Conservation (phyloP, 2,329 filamentous ascomycete species). For the Fusarium sambucinum region DNA sequence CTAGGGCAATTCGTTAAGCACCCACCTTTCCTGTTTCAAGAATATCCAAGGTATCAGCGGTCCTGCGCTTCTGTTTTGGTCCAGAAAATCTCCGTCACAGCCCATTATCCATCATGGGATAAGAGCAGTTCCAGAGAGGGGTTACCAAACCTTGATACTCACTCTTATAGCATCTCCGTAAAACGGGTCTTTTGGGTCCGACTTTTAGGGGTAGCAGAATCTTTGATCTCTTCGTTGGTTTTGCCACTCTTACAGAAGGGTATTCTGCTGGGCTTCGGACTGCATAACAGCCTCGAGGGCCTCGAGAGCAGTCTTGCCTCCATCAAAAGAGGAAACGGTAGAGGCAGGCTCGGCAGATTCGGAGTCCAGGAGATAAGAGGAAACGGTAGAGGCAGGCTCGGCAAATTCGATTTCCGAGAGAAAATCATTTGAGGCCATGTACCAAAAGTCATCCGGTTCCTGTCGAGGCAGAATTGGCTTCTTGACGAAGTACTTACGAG, state of each 20-base stretch:
- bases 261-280: not conserved
- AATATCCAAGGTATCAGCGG: not conserved
- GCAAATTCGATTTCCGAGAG: not conserved
- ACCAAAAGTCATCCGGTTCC: slow-evolving; percentile 11
- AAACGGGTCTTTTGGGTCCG: slow-evolving; percentile 13
- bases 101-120: slow-evolving; percentile 1
- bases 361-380: not conserved
- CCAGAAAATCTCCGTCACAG: slow-evolving; percentile 6
- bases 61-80: not conserved
- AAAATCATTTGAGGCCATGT: not conserved
- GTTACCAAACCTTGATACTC: not conserved
- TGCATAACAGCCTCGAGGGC: not conserved
- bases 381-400: not conserved
- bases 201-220: not conserved
- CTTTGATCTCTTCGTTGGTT: not conserved
- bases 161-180: not conserved
- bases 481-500: slow-evolving; percentile 11
- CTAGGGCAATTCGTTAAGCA: not conserved
- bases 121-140: slow-evolving; percentile 8
- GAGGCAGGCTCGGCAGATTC: not conserved
- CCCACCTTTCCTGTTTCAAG: not conserved
- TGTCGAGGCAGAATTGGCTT: not conserved
- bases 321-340: not conserved
- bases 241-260: not conserved
- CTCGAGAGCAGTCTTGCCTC: not conserved